Base-by-base conservation (phyloP, 140 eudicot genomes). In the Flaveria floridana region DNA sequence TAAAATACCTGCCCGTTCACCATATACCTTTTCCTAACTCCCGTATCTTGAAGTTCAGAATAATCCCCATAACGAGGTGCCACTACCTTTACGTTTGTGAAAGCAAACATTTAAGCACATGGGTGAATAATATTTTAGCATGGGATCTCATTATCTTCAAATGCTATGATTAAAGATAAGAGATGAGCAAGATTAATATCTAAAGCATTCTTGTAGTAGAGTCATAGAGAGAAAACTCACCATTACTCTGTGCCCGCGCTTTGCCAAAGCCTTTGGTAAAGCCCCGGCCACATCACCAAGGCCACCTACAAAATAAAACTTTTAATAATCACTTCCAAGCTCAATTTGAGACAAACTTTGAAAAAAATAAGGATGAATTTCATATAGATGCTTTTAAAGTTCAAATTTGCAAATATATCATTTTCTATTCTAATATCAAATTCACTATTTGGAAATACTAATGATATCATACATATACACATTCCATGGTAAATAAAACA, bases 231-330 rank as follows among this genome's bases (percentile, higher is more conserved):
- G 7, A 25, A 18, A 71, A 69, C 15, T 83, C 81, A 91, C 99
- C 97, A 95, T 95, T 81, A 95, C 96, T 74, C 99, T 79, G 80
- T 95, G 97, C 44, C 97, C 99, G 68, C 96, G 92, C 70, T 91
- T 86, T 65, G 99, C 97, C 84, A 91, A 91, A 50, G 99, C 99
- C 85, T 95, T 95, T 30, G 99, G 99, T 79, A 95, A 86, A 44
- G 99, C 95, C 25, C 97, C 99, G 41, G 99, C 99, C 72, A 95
- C 99, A 76, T 95, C 99, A 72, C 97, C 99, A 71, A 95, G 96
- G 69, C 99, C 99, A 84, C 99, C 99, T 93, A 86, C 67, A 64
- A 61, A 61, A 56, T 3, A 73, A 39, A 19, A 64, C 34, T 65
- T 68, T 13, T 71, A 15, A 7, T 15, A 64, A 44, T 44, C 50